Conservation (phyloP, 176 grass and related monocot genomes). For the Musa schizocarpa region DNA sequence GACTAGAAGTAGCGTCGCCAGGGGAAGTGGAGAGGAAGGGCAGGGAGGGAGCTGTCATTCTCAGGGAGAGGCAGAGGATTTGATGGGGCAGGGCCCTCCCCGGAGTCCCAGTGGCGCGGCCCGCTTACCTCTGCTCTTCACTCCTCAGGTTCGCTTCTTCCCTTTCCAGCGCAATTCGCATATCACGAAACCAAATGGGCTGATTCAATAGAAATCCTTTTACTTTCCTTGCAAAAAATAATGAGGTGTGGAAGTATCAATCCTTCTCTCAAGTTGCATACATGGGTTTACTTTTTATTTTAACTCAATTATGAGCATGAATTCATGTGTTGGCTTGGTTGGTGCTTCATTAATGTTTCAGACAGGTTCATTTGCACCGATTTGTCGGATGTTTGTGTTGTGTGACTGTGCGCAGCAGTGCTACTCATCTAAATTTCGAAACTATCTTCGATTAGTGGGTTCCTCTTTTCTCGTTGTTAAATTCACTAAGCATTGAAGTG, state of each 20-base stretch:
- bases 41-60: neutral
- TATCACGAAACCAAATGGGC: neutral
- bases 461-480: neutral
- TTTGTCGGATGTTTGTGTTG: neutral
- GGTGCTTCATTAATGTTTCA: no score
- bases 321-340: no score
- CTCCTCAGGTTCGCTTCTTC: constrained; percentile 12
- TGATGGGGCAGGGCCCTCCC: constrained; percentile 14
- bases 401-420: neutral
- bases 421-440: neutral
- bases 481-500: no score
- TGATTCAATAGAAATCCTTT: no score
- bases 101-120: constrained; percentile 1
- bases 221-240: no score
- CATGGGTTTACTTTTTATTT: no score
- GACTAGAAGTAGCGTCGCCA: constrained; percentile 9
- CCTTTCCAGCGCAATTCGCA: no score
- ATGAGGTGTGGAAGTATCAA: no score
- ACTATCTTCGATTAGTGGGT: no score
- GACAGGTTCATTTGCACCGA: no score
- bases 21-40: neutral
- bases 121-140: constrained; percentile 7
- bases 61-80: neutral
- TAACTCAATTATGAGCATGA: no score
- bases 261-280: no score